Conservation (phyloP, 345 rosid genomes). For the Eucalyptus shirleyi region DNA sequence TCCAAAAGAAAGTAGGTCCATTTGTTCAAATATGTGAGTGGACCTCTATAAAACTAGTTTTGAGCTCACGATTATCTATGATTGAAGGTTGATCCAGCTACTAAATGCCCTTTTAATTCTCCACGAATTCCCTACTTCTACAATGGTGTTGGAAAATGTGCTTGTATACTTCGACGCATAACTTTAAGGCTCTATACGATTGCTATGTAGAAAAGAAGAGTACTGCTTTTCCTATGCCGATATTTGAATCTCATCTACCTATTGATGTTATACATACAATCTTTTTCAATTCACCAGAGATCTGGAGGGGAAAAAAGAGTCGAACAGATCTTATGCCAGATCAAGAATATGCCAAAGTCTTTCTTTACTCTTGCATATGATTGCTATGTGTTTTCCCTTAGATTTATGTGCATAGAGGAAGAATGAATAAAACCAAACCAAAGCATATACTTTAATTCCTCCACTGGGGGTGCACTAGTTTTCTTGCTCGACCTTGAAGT, state of each 20-base stretch:
- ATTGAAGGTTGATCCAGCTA: not conserved
- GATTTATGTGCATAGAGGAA: not conserved
- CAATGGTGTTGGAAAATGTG: not conserved
- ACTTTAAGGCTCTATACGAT: not conserved
- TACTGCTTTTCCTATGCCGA: not conserved
- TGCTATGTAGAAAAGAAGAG: not conserved
- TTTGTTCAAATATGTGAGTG: not conserved
- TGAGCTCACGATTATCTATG: not conserved
- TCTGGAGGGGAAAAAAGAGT: not conserved
- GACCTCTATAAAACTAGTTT: not conserved
- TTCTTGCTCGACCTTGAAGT: slow-evolving; percentile 12
- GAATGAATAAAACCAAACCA: not conserved
- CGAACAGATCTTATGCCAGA: not conserved
- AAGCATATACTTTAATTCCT: not conserved
- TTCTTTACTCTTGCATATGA: not conserved
- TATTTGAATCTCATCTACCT: not conserved
- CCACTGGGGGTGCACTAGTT: not conserved
- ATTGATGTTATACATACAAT: not conserved
- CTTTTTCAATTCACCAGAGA: not conserved
- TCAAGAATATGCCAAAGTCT: not conserved
- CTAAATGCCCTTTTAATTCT: not conserved
- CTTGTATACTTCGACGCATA: not conserved
- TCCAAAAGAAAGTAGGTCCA: not conserved
- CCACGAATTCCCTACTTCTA: not conserved
- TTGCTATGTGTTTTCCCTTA: not conserved